Evolutionary conservation across 306 rosid genomes (phyloP).

Genomic region (Prunus kanzakura): DNA sequence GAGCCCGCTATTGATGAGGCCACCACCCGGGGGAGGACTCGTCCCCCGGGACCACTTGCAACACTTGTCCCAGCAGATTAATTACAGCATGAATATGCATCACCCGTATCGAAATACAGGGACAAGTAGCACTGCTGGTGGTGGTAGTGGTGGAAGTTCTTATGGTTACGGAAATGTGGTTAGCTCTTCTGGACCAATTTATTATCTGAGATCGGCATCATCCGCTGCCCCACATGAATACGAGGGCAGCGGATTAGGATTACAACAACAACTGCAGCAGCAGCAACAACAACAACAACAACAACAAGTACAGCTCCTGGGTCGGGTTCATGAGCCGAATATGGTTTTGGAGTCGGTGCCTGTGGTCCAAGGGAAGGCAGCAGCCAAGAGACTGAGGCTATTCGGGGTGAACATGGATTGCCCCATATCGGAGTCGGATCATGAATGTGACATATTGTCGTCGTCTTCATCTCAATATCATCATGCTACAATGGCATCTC

Average conservation of each 20-base stretch:
- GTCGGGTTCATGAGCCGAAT: slow-evolving; percentile 17
- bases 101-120: slow-evolving; percentile 14
- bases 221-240: slow-evolving; percentile 1
- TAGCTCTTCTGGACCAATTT: slow-evolving; percentile 11
- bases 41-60: slow-evolving; percentile 21
- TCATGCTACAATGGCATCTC: not conserved
- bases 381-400: slow-evolving; percentile 41
- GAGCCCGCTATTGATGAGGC: slow-evolving; percentile 39
- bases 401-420: slow-evolving; percentile 56
- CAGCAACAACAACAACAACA: not conserved
- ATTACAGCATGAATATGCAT: slow-evolving; percentile 7
- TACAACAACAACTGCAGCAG: not conserved
- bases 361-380: slow-evolving; percentile 41
- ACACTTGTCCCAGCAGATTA: slow-evolving; percentile 11
- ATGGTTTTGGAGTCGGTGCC: slow-evolving; percentile 37
- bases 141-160: not conserved
- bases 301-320: not conserved
- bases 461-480: not conserved
- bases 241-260: not conserved
- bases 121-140: not conserved
- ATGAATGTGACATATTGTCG: slow-evolving; percentile 25
- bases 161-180: slow-evolving; percentile 26
- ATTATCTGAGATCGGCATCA: slow-evolving; percentile 22
- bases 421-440: slow-evolving; percentile 27
- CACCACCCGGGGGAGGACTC: slow-evolving; percentile 6